Conservation (phyloP, 192 early-diverging fungal species). For the Funneliformis geosporum region DNA sequence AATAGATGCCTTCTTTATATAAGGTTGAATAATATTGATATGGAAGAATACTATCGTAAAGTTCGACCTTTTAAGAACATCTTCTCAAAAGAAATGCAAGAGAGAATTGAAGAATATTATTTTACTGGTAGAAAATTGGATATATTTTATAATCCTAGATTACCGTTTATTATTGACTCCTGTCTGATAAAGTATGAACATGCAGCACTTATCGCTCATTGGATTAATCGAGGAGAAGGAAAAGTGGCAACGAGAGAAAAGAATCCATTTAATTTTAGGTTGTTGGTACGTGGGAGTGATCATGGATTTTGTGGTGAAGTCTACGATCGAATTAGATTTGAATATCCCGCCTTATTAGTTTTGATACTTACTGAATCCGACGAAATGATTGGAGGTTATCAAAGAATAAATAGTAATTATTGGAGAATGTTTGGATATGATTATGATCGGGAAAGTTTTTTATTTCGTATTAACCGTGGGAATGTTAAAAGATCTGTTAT, state of each 20-base stretch:
- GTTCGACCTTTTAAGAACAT: not conserved
- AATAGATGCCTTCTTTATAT: not conserved
- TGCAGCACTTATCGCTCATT: not conserved
- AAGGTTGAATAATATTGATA: not conserved
- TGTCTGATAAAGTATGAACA: not conserved
- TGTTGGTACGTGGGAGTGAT: slow-evolving; percentile 1
- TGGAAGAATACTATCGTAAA: not conserved
- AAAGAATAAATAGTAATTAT: not conserved
- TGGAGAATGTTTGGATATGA: slow-evolving; percentile 1
- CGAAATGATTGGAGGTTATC: slow-evolving; percentile 10
- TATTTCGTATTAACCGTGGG: not conserved
- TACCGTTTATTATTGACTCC: slow-evolving; percentile 7
- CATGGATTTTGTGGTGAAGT: not conserved
- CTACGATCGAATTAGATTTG: not conserved
- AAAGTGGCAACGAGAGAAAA: not conserved
- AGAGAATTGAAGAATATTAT: not conserved
- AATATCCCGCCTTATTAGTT: not conserved
- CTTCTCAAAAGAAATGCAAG: not conserved
- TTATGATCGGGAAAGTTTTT: slow-evolving; percentile 2
- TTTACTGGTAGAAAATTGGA: not conserved
- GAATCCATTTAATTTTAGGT: not conserved
- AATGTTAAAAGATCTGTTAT: not conserved
- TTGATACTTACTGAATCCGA: not conserved
- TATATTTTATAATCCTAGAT: not conserved
- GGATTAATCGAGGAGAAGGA: not conserved